Percentiles rank a stretch among this genome's conserved stretches.
These are phyloP conservation scores for Kodamaea restingae DNA, from an alignment of 805 yeast species.

Conservation along the genomic window DNA sequence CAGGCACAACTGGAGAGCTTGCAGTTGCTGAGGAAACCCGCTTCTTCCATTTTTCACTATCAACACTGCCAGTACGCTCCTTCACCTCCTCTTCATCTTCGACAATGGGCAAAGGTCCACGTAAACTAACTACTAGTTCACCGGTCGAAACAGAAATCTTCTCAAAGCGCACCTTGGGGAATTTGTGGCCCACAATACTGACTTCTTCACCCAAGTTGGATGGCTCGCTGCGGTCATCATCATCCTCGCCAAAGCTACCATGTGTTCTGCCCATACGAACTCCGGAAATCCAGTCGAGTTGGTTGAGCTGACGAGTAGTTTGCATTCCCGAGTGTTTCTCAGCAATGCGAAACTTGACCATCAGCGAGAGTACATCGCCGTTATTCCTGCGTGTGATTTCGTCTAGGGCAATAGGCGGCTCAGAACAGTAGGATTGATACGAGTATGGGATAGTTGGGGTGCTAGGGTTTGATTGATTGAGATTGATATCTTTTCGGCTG, in stretches of 20 bases:
- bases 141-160: slow-evolving; percentile 87
- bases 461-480: too few species aligned
- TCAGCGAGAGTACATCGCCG: slow-evolving; percentile 34
- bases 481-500: too few species aligned
- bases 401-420: slow-evolving; percentile 33
- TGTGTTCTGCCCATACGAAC: slow-evolving; percentile 63
- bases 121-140: slow-evolving; percentile 64
- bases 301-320: slow-evolving; percentile 49
- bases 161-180: slow-evolving; percentile 83
- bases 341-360: slow-evolving; percentile 32
- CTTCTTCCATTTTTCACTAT: neutral
- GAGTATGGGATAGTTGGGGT: slow-evolving; percentile 11
- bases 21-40: too few species aligned
- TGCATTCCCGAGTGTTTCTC: slow-evolving; percentile 30
- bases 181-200: slow-evolving; percentile 79
- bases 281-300: slow-evolving; percentile 90
- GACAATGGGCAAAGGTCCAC: slow-evolving; percentile 46
- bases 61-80: slow-evolving; percentile 1
- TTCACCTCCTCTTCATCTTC: slow-evolving; percentile 2
- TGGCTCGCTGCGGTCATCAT: slow-evolving; percentile 32
- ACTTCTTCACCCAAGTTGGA: slow-evolving; percentile 88
- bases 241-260: slow-evolving; percentile 15
- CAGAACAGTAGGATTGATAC: slow-evolving; percentile 33
- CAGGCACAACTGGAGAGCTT: too few species aligned
- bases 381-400: slow-evolving; percentile 30